Conservation (phyloP, 208 protist genomes). For the Porcisia hertigi region DNA sequence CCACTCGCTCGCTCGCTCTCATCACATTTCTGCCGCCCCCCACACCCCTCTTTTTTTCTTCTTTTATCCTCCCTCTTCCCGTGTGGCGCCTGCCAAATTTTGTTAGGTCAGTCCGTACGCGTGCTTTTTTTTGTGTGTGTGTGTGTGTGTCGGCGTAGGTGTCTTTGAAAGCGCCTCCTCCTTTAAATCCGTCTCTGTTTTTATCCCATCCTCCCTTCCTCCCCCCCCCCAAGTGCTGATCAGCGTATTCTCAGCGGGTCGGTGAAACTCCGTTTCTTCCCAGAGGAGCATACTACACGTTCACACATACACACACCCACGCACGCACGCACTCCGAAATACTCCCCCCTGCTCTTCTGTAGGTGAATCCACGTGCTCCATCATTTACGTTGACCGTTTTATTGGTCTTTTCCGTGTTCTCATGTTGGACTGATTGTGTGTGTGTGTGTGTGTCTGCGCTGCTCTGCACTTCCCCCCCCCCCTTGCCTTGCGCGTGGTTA, state of each 20-base stretch:
- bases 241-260: too few species aligned
- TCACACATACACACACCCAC: neutral
- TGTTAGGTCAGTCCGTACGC: neutral
- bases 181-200: neutral
- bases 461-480: conserved; percentile 11
- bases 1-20: neutral
- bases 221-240: too few species aligned
- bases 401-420: neutral
- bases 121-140: neutral
- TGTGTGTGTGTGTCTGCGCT: neutral
- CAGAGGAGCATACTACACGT: too few species aligned
- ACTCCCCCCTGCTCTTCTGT: neutral
- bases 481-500: conserved; percentile 15
- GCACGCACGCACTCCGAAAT: too few species aligned
- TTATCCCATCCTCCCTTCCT: neutral
- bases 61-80: neutral
- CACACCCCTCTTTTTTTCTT: neutral
- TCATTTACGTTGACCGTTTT: neutral
- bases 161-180: neutral
- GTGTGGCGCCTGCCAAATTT: neutral
- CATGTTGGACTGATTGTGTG: neutral
- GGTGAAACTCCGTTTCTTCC: too few species aligned
- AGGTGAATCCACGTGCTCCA: neutral
- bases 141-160: neutral
- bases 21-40: neutral